Evolutionary conservation across 306 rosid species (phyloP), one percentile per base, ranked within the genome.

Genomic region (Betula pendula): DNA sequence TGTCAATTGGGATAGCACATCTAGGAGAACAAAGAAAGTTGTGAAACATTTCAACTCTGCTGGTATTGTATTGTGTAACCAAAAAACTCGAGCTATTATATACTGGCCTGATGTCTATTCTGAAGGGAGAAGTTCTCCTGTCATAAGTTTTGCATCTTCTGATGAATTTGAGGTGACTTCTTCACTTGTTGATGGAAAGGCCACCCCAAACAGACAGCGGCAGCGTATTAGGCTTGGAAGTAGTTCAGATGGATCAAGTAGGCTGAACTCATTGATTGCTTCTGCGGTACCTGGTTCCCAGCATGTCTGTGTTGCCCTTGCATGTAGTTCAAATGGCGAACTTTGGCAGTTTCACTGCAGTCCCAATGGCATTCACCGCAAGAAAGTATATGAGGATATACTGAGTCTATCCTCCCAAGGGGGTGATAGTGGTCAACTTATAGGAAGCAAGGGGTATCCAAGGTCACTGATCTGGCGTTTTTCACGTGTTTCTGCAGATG

Each of bases 391-490:
- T 55, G 79, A 82, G 44, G 84, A 81, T 79, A 59, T 76, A 40
- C 73, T 49, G 38, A 83, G 40, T 81, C 60, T 73, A 49, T 70
- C 85, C 31, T 69, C 70, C 31, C 90, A 80, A 82, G 88, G 81
- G 29, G 79, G 87, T 80, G 92, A 90, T 71, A 80, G 84, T 50
- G 85, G 81, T 77, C 91, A 81, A 74, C 52, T 47, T 60, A 42
- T 75, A 74, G 82, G 82, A 70, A 90, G 77, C 81, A 80, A 79
- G 44, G 93, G 98, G 72, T 95, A 90, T 86, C 98, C 97, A n/a
- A 90, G 97, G 89, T 95, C 98, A 56, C 79, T 95, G 83, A 82
- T 88, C 2, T 95, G 98, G 98, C 80, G 90, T 82, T 78, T 68
- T 58, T 87, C 91, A 10, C 88, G 76, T 71, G 84, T 80, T 76